Conservation (phyloP, 2,329 filamentous ascomycete genomes). For the Shiraia bambusicola region DNA sequence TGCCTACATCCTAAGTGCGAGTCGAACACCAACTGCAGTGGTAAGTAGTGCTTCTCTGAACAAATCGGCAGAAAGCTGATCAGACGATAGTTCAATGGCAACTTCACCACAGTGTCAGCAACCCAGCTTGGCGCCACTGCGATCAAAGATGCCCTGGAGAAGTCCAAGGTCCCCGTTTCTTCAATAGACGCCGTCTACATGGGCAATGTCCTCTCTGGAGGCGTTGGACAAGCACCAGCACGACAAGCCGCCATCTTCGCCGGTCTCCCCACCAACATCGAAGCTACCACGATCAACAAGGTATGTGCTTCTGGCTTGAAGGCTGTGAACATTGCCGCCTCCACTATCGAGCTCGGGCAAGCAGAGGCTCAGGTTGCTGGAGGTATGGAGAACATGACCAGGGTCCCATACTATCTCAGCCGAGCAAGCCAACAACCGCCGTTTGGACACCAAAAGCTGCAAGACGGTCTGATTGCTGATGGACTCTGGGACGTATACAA, state of each 20-base stretch:
- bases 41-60: conserved; percentile 49
- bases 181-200: conserved; percentile 94
- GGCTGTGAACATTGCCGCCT: conserved; percentile 83
- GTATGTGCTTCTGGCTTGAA: conserved; percentile 96
- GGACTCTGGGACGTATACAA: conserved; percentile 96
- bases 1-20: conserved; percentile 89
- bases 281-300: conserved; percentile 95
- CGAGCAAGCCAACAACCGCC: conserved; percentile 78
- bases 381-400: conserved; percentile 98
- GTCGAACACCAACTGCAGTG: conserved; percentile 87
- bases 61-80: background rate
- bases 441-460: conserved; percentile 83
- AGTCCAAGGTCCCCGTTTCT: conserved; percentile 76
- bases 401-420: conserved; percentile 86
- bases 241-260: conserved; percentile 89
- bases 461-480: conserved; percentile 92
- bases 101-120: conserved; percentile 78
- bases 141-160: conserved; percentile 86
- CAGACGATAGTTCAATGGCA: conserved; percentile 79
- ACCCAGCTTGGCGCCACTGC: conserved; percentile 87
- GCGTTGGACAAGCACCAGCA: conserved; percentile 85
- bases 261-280: conserved; percentile 75
- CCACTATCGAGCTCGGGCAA: conserved; percentile 90
- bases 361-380: conserved; percentile 88
- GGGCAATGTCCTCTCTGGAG: conserved; percentile 88